phyloP scores from a whole-genome alignment of 768 basidiomycete species.

The Amanita phalloides region DNA sequence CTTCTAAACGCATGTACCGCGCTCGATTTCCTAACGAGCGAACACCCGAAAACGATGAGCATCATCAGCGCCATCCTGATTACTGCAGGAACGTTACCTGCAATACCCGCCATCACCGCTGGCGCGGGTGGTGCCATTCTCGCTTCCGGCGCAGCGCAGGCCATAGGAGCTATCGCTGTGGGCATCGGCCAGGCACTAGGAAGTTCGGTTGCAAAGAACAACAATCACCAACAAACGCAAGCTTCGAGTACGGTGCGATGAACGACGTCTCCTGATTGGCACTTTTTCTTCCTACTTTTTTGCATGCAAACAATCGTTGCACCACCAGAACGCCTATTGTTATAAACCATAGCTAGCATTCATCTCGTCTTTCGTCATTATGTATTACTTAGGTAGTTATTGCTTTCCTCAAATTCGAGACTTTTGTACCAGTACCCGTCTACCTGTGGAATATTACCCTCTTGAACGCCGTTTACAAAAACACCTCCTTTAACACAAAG shows the following conservation, averaged over 20 bases:
- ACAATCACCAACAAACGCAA: slow-evolving; percentile 11
- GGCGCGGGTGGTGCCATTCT: slow-evolving; percentile 66
- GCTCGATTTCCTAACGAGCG: slow-evolving; percentile 60
- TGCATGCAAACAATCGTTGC: not conserved
- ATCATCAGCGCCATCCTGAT: slow-evolving; percentile 70
- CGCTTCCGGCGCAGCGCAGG: slow-evolving; percentile 65
- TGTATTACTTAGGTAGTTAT: slow-evolving; percentile 4
- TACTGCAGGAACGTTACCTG: slow-evolving; percentile 65
- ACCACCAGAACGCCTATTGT: not conserved
- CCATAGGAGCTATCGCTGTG: slow-evolving; percentile 69
- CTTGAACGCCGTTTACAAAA: slow-evolving; percentile 30
- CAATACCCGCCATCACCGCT: slow-evolving; percentile 57
- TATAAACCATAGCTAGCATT: not conserved
- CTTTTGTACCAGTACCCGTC: slow-evolving; percentile 21
- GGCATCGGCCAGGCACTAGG: slow-evolving; percentile 49
- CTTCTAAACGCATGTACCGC: slow-evolving; percentile 69
- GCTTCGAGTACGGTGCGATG: slow-evolving; percentile 6
- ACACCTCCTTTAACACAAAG: slow-evolving; percentile 33
- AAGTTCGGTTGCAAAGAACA: slow-evolving; percentile 20
- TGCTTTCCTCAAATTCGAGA: slow-evolving; percentile 2
- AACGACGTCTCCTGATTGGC: not conserved
- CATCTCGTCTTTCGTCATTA: not conserved
- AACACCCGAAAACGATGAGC: slow-evolving; percentile 68
- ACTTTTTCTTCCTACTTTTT: not conserved
- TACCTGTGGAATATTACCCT: slow-evolving; percentile 24